A percentile compares a stretch with the other conserved stretches of the same genome.
These are phyloP conservation scores for Lepiota venenata DNA, from an alignment of 768 basidiomycete genomes.

Conservation along the genomic window DNA sequence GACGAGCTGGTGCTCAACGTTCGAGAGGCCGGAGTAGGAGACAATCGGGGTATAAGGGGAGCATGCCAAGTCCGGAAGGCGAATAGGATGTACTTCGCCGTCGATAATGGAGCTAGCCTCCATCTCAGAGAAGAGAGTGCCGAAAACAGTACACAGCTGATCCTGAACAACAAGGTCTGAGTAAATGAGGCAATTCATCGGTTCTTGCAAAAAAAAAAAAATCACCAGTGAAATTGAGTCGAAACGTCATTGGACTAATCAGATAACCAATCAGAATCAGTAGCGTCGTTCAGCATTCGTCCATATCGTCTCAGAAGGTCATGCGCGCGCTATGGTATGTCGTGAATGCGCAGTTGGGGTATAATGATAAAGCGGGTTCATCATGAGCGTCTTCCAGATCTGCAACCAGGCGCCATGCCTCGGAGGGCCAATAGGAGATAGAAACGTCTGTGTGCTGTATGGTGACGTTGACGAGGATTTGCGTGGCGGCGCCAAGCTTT, in stretches of 20 bases:
- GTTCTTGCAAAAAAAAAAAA: background rate
- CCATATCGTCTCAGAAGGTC: too few species aligned
- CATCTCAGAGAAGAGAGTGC: slow-evolving; percentile 30
- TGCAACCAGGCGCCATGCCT: slow-evolving; percentile 24
- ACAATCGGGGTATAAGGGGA: slow-evolving; percentile 34
- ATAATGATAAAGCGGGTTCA: background rate
- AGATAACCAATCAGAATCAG: slow-evolving; percentile 1
- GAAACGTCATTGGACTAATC: slow-evolving; percentile 25
- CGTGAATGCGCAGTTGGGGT: background rate
- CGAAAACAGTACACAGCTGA: slow-evolving; percentile 46
- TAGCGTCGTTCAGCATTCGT: background rate
- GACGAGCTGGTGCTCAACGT: slow-evolving; percentile 38
- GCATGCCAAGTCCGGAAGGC: slow-evolving; percentile 31
- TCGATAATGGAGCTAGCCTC: slow-evolving; percentile 39
- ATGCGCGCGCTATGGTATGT: background rate
- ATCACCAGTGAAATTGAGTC: slow-evolving; percentile 44
- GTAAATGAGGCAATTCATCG: slow-evolving; percentile 3
- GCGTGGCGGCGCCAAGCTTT: slow-evolving; percentile 10
- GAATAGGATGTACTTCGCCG: slow-evolving; percentile 22
- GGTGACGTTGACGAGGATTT: slow-evolving; percentile 25
- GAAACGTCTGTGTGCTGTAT: slow-evolving; percentile 36
- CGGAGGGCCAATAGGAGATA: slow-evolving; percentile 31
- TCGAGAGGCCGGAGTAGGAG: slow-evolving; percentile 27
- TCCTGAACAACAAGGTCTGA: slow-evolving; percentile 25
- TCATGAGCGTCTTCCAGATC: background rate